Evolutionary conservation across 805 yeast species (phyloP).

Genomic region (Candida coleopterorum): DNA sequence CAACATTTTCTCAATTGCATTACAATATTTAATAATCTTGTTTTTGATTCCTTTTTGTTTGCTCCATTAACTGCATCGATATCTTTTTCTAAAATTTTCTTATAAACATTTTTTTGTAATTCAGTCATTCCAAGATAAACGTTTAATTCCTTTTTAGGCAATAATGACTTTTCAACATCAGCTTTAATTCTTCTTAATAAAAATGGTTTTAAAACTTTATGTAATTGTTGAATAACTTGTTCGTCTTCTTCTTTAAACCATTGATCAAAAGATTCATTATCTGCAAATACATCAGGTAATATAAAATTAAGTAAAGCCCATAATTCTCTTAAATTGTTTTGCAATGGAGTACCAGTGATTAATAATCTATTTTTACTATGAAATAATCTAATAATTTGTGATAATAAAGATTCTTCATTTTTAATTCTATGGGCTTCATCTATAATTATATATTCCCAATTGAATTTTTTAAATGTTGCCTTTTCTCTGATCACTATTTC

Average conservation of each 20-base stretch:
- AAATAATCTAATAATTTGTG: constrained; percentile 71
- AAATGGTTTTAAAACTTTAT: constrained; percentile 72
- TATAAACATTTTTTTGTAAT: constrained; percentile 80
- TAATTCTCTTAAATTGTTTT: constrained; percentile 71
- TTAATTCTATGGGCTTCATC: constrained; percentile 85
- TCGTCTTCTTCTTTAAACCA: constrained; percentile 54
- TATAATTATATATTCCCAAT: constrained; percentile 72
- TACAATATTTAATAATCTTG: constrained; percentile 71
- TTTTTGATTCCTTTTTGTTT: constrained; percentile 66
- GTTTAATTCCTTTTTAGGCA: constrained; percentile 72
- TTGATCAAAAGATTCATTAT: constrained; percentile 66
- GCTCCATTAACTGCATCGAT: constrained; percentile 85
- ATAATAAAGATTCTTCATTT: constrained; percentile 66
- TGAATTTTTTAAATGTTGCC: constrained; percentile 57
- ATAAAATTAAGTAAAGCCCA: constrained; percentile 79
- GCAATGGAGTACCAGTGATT: constrained; percentile 80
- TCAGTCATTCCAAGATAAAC: constrained; percentile 69
- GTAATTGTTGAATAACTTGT: constrained; percentile 60
- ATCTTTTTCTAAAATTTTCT: constrained; percentile 70
- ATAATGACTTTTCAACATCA: constrained; percentile 74
- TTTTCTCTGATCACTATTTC: constrained; percentile 77
- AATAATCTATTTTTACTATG: constrained; percentile 65
- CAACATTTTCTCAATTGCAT: constrained; percentile 85
- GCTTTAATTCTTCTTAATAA: constrained; percentile 70
- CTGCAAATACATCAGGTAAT: constrained; percentile 74